Base-by-base conservation (phyloP, 441 rosid genomes). In the Pelargonium cotyledonis region DNA sequence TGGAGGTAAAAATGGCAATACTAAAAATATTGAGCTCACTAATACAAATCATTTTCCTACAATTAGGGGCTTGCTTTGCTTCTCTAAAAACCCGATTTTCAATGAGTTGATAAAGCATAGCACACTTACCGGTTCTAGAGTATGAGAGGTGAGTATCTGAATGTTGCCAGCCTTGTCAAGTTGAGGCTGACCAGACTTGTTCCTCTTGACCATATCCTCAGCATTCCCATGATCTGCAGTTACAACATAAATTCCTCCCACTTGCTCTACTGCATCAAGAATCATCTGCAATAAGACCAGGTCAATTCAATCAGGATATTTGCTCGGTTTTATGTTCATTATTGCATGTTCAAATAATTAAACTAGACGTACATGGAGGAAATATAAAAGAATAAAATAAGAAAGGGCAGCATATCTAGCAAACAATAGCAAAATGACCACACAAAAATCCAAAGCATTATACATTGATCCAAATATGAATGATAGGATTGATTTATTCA, bases 201-300 rank as follows among this genome's bases (percentile, higher is more conserved):
- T 85, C 72, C 97, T 86, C 80, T 95, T 91, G 31, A 87, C 97
- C 97, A 95, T 95, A 79, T 90, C 99, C 80, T 95, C 97, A 0
- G 97, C 97, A 79, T 95, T 95, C 65, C 99, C 97, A 15, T 95
- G 99, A 82, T 95, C 97, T 4, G 97, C 99, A n/a, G 99, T 95
- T 38, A 95, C 85, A 10, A 95, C 90, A 67, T 82, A 95, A 70
- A 95, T 92, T 67, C 99, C 99, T 70, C 93, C 93, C 29, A 89
- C 98, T 76, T 89, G 73, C 72, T 89, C 85, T 16, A 92, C 67
- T 3, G 99, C 86, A 71, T 95, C 97, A 14, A 95, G 82, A 65
- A 92, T 92, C 66, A 83, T 85, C 99, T 95, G 90, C 78, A 78
- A 44, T 67, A 23, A 9, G 26, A 74, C 11, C 41, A 68, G 29